A percentile compares a stretch with the other conserved stretches of the same genome.
These are phyloP conservation scores for Globisporangium paroecandrum DNA, from an alignment of 352 stramenopile genomes.

Conservation along the genomic window DNA sequence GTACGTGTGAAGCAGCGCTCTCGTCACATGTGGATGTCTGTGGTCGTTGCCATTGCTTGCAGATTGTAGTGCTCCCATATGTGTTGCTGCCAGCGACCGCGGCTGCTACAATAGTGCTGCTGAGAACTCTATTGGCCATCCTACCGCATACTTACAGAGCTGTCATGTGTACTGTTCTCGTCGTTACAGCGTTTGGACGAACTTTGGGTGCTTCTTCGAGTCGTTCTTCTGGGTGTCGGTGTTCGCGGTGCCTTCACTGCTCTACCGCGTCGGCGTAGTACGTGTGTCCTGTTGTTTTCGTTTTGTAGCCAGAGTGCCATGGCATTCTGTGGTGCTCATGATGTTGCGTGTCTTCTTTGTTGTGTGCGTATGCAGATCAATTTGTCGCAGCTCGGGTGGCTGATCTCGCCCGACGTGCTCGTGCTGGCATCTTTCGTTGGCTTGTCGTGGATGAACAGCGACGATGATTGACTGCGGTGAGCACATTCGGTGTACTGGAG, in stretches of 20 bases:
- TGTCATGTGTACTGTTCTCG: background rate
- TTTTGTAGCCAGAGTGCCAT: background rate
- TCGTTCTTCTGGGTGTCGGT: constrained; percentile 64
- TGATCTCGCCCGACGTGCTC: constrained; percentile 53
- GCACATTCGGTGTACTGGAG: too few species aligned
- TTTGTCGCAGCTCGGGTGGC: constrained; percentile 50
- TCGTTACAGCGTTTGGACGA: constrained; percentile 37
- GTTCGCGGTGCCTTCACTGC: constrained; percentile 57
- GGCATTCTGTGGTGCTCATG: background rate
- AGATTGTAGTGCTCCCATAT: constrained; percentile 51
- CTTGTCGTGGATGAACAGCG: constrained; percentile 34
- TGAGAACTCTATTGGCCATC: background rate
- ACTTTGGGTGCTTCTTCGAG: constrained; percentile 74
- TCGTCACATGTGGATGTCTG: too few species aligned
- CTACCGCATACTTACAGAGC: background rate
- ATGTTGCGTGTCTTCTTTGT: background rate
- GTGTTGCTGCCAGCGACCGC: constrained; percentile 60
- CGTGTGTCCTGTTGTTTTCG: constrained; percentile 22
- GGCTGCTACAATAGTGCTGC: constrained; percentile 17
- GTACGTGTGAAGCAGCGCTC: constrained; percentile 20
- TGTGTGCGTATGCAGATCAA: constrained; percentile 38
- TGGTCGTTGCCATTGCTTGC: background rate
- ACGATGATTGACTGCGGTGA: constrained; percentile 19
- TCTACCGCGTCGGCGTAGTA: constrained; percentile 64
- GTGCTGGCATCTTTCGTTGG: constrained; percentile 58